Conservation (phyloP, 176 grass and related monocot species). For the Pharus latifolius region DNA sequence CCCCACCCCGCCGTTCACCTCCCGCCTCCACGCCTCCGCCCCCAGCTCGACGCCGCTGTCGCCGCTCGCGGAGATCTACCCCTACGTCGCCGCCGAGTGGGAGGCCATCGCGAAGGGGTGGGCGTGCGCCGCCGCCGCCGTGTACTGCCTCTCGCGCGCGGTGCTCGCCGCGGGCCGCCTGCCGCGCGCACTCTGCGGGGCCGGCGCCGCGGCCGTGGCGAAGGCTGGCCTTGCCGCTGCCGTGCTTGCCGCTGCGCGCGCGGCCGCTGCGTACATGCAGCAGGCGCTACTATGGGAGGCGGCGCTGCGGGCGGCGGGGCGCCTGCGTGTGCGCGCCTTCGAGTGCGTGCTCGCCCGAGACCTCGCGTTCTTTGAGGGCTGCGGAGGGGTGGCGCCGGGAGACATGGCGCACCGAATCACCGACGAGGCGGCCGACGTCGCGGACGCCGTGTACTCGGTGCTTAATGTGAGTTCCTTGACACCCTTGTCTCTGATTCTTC, state of each 20-base stretch:
- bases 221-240: slow-evolving; percentile 26
- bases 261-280: slow-evolving; percentile 42
- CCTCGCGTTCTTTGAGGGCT: slow-evolving; percentile 63
- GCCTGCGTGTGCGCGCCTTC: slow-evolving; percentile 50
- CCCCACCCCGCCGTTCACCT: background rate
- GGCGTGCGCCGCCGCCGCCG: slow-evolving; percentile 43
- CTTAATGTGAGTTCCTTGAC: slow-evolving; percentile 47
- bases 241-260: slow-evolving; percentile 20
- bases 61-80: slow-evolving; percentile 14
- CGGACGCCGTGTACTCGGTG: slow-evolving; percentile 53
- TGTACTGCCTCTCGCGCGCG: slow-evolving; percentile 50
- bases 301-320: slow-evolving; percentile 25
- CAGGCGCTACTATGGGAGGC: slow-evolving; percentile 69
- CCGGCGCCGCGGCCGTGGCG: background rate
- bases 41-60: background rate
- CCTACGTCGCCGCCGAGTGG: slow-evolving; percentile 53
- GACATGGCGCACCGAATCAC: slow-evolving; percentile 62
- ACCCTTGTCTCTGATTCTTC: background rate
- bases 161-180: slow-evolving; percentile 54
- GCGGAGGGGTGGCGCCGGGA: slow-evolving; percentile 29
- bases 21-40: background rate
- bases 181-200: slow-evolving; percentile 17
- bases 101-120: slow-evolving; percentile 46
- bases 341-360: slow-evolving; percentile 49
- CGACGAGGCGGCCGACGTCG: slow-evolving; percentile 56